Conservation (phyloP, 225 moss, liverwort and hornwort species). For the Physcomitrium patens region DNA sequence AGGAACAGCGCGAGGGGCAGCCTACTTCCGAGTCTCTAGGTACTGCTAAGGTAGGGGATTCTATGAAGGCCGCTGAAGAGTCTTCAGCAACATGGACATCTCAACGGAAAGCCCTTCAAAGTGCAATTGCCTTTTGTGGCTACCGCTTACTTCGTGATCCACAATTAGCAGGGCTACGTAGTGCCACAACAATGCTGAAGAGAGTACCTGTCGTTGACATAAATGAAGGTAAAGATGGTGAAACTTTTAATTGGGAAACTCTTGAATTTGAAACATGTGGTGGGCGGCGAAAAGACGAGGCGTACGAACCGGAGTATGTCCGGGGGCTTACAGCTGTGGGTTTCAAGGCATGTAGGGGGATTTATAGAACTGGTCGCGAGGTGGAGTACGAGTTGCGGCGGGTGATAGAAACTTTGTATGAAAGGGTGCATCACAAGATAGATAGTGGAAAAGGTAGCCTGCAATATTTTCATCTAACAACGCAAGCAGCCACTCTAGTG, state of each 20-base stretch:
- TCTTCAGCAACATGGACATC: conserved; percentile 46
- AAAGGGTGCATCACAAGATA: conserved; percentile 63
- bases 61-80: conserved; percentile 28
- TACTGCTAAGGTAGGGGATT: conserved; percentile 18
- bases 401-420: conserved; percentile 61
- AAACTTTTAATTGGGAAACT: conserved; percentile 59
- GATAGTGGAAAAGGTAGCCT: conserved; percentile 62
- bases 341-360: conserved; percentile 64
- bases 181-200: conserved; percentile 66
- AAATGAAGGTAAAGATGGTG: conserved; percentile 37
- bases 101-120: conserved; percentile 63
- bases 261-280: conserved; percentile 45
- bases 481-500: conserved; percentile 70
- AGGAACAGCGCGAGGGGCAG: conserved; percentile 42
- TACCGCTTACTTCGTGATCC: conserved; percentile 69
- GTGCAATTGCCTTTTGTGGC: conserved; percentile 72
- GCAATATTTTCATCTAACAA: conserved; percentile 66
- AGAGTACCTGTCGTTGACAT: conserved; percentile 59
- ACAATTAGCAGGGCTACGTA: conserved; percentile 67
- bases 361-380: conserved; percentile 71
- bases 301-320: conserved; percentile 49
- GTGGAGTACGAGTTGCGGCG: conserved; percentile 59
- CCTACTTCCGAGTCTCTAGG: conserved; percentile 31
- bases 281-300: conserved; percentile 49
- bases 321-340: conserved; percentile 74